A percentile compares a stretch with the other conserved stretches of the same genome.
These are phyloP conservation scores for Chernovozyma aurita DNA, from an alignment of 1,139 yeast species.

Conservation along the genomic window DNA sequence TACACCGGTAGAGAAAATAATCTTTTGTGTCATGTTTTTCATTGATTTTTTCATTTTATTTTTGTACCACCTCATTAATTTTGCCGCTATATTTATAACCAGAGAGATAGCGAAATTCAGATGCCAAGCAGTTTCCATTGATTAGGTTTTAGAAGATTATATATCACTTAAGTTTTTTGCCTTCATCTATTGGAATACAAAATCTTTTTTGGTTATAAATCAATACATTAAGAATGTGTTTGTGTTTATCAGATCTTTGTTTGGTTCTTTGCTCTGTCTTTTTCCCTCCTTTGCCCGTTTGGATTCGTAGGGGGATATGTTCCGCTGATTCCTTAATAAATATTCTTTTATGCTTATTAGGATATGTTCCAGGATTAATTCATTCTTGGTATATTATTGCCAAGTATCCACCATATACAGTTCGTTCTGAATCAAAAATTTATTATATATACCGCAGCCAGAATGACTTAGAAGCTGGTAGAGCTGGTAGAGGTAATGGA, in stretches of 20 bases:
- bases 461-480: conserved; percentile 7
- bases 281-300: conserved; percentile 70
- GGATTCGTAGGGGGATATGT: conserved; percentile 63
- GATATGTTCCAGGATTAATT: conserved; percentile 66
- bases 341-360: conserved; percentile 52
- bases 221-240: conserved; percentile 14
- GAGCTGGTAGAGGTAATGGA: conserved; percentile 1
- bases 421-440: conserved; percentile 20
- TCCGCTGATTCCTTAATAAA: conserved; percentile 59
- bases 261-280: conserved; percentile 57
- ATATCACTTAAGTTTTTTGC: no score
- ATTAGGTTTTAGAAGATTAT: no score
- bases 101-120: no score
- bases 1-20: background rate
- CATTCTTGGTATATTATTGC: conserved; percentile 65
- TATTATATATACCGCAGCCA: conserved; percentile 27
- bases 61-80: no score
- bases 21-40: conserved; percentile 1
- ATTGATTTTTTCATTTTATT: conserved; percentile 2
- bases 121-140: no score
- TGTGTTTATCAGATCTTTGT: conserved; percentile 44
- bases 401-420: conserved; percentile 34
- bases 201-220: no score
- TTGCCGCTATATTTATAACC: background rate
- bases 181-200: no score